A percentile compares a stretch with the other conserved stretches of the same genome.
These are phyloP conservation scores for Nemania sp. DNA, from an alignment of 2,329 filamentous ascomycete genomes.

Conservation along the genomic window DNA sequence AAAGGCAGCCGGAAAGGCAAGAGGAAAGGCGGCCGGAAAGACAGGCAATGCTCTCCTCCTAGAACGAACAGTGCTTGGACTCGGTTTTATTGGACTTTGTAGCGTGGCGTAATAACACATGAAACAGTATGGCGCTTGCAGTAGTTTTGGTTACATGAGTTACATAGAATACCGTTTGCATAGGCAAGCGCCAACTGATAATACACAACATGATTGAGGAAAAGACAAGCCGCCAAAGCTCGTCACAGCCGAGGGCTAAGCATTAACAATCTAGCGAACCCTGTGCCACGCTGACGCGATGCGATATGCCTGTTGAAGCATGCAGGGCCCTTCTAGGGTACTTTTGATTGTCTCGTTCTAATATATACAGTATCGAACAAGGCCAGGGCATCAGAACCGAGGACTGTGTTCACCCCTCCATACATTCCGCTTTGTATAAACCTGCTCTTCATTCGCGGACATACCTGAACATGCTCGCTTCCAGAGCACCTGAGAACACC, in stretches of 20 bases:
- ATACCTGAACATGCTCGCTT: background rate
- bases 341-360: background rate
- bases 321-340: background rate
- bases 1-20: conserved; percentile 20
- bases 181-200: conserved; percentile 11
- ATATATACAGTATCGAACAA: conserved; percentile 19
- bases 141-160: conserved; percentile 14
- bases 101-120: conserved; percentile 8
- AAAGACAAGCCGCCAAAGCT: too few species aligned
- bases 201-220: conserved; percentile 3
- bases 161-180: conserved; percentile 16
- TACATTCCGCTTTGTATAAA: background rate
- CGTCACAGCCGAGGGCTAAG: background rate
- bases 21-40: conserved; percentile 40
- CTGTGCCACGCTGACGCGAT: background rate
- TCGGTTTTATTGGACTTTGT: conserved; percentile 6
- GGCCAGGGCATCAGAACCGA: conserved; percentile 1
- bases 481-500: conserved; percentile 26
- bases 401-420: background rate
- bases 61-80: conserved; percentile 20
- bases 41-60: conserved; percentile 48
- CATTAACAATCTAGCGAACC: background rate
- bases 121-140: conserved; percentile 4
- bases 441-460: background rate
- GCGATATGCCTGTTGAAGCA: background rate